Evolutionary conservation across 2,329 filamentous ascomycete genomes (phyloP), one percentile per base, ranked within the genome.

Genomic region (Cladosporium halotolerans): DNA sequence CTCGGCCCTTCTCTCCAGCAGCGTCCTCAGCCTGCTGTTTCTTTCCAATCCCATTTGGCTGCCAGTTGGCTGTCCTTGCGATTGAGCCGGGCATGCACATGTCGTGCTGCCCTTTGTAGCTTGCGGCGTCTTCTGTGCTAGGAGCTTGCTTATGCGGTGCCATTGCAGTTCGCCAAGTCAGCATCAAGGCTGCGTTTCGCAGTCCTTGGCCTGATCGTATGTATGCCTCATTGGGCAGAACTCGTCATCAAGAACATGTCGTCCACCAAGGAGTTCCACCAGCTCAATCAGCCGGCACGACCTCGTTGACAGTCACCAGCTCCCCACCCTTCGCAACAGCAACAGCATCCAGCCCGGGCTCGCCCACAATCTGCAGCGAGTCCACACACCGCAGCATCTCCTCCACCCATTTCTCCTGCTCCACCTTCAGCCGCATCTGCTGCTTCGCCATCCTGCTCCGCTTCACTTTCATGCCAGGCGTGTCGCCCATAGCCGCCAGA

Each of bases 371-470:
- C 14, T 53, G 58, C 14, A 73, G 39, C 16, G 63, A 64, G 11
- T 70, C 70, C 70, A 53, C 46, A 28, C 72, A 75, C 62, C 70
- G 59, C 19, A 72, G 70, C 46, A 73, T 66, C 18, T 70, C 62
- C 34, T 70, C 62, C 59, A 76, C 68, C 58, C 74, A 66, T 51
- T 70, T 66, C 19, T 71, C 64, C 60, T 76, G 73, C 53, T 76
- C 74, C 1, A 65, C 58, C 53, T 73, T 63, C 56, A 77, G 63
- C 42, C 68, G 64, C 57, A 72, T 61, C 60, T 76, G 74, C n/a
- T 73, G 64, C 57, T 71, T 72, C 2, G 75, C 74, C 53, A 77
- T 63, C 55, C 71, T 72, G 58, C 70, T 71, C 55, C 72, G 64
- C 60, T 69, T 69, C 48, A 70, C 58, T 32, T 62, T 64, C 59